These are phyloP conservation scores for Kandelia obovata DNA, from an alignment of 345 rosid species.

Conservation along the genomic window DNA sequence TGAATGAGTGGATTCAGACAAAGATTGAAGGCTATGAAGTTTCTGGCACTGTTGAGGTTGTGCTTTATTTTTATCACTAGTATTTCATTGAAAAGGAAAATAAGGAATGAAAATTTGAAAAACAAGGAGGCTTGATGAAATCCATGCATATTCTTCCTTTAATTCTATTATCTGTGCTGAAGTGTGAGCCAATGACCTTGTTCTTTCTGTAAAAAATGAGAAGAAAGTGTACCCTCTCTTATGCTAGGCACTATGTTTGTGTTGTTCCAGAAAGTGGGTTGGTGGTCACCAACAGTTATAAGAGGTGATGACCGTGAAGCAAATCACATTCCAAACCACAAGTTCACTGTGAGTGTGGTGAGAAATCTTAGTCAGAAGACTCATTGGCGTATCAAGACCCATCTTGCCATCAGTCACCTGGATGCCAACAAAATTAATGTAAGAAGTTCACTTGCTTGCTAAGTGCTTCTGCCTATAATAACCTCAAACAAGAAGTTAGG, in stretches of 20 bases:
- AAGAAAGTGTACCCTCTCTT: neutral
- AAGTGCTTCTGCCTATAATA: neutral
- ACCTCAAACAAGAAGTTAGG: neutral
- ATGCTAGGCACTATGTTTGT: slow-evolving; percentile 3
- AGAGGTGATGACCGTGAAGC: slow-evolving; percentile 85
- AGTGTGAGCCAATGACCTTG: slow-evolving; percentile 7
- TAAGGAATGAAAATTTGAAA: neutral
- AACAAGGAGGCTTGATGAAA: neutral
- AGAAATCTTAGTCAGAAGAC: slow-evolving; percentile 84
- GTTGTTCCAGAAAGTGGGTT: slow-evolving; percentile 68
- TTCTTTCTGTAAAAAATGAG: neutral
- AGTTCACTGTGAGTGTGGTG: slow-evolving; percentile 70
- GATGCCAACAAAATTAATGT: slow-evolving; percentile 73
- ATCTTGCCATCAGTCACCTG: slow-evolving; percentile 78
- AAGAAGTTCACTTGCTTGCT: slow-evolving; percentile 30
- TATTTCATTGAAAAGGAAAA: neutral
- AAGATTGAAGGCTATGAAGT: slow-evolving; percentile 94
- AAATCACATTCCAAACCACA: slow-evolving; percentile 85
- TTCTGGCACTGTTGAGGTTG: slow-evolving; percentile 98
- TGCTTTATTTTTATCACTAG: neutral
- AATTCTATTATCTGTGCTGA: slow-evolving; percentile 3
- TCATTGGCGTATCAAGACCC: slow-evolving; percentile 93
- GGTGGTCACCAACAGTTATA: slow-evolving; percentile 88
- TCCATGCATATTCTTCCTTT: neutral
- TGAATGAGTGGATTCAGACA: slow-evolving; percentile 94